Evolutionary conservation across 2,329 filamentous ascomycete species (phyloP).

Genomic region (Diaporthe vaccinii): DNA sequence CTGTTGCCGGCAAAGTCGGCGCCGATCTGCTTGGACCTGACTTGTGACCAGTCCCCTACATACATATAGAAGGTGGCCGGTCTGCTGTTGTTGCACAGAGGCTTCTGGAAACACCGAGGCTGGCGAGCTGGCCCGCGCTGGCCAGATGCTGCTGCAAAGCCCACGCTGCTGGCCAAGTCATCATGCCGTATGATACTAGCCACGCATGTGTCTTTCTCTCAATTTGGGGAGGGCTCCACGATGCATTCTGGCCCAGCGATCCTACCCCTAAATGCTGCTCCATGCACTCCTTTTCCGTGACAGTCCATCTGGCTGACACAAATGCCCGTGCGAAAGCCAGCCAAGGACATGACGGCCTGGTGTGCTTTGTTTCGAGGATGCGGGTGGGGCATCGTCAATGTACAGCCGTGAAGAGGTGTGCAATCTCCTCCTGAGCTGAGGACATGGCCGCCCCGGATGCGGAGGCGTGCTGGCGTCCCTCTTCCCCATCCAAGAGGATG

Average conservation of each 20-base stretch:
- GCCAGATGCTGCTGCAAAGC: slow-evolving; percentile 13
- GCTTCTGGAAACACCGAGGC: slow-evolving; percentile 27
- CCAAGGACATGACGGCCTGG: slow-evolving; percentile 15
- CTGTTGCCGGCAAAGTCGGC: slow-evolving; percentile 22
- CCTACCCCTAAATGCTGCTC: slow-evolving; percentile 32
- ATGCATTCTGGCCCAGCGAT: slow-evolving; percentile 16
- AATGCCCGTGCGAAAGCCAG: slow-evolving; percentile 33
- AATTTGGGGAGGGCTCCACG: slow-evolving; percentile 26
- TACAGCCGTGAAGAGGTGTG: slow-evolving; percentile 35
- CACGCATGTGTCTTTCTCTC: slow-evolving; percentile 1
- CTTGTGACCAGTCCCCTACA: slow-evolving; percentile 24
- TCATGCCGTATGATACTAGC: slow-evolving; percentile 1
- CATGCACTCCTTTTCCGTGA: slow-evolving; percentile 34
- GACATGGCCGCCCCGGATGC: neutral
- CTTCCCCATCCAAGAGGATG: neutral
- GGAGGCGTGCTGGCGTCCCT: neutral
- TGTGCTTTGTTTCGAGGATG: slow-evolving; percentile 30
- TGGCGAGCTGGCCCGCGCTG: neutral
- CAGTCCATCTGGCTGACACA: slow-evolving; percentile 33
- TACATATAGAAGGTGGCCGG: slow-evolving; percentile 18
- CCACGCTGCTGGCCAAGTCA: slow-evolving; percentile 21
- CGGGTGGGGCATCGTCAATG: slow-evolving; percentile 17
- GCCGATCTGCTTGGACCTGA: slow-evolving; percentile 28
- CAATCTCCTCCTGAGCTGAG: slow-evolving; percentile 32
- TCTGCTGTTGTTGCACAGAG: slow-evolving; percentile 14